Conservation (phyloP, 2,329 filamentous ascomycete genomes). For the Xylaria sp. region DNA sequence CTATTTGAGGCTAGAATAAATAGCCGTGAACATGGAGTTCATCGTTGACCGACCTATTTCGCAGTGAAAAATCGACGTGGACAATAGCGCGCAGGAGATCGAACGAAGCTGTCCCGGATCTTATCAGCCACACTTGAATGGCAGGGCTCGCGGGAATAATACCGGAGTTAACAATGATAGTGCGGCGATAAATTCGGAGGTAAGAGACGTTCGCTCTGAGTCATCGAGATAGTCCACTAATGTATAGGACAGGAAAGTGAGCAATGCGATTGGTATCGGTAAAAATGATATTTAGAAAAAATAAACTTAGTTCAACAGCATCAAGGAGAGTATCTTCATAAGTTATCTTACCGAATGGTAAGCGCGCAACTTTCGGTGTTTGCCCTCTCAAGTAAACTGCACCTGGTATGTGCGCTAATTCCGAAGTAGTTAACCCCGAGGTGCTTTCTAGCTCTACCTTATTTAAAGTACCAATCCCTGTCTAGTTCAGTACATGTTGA, state of each 20-base stretch:
- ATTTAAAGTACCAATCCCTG: no score
- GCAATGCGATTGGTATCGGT: not conserved
- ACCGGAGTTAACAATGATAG: not conserved
- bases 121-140: not conserved
- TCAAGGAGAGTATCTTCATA: not conserved
- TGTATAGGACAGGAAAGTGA: not conserved
- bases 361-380: not conserved
- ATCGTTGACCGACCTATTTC: not conserved
- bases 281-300: not conserved
- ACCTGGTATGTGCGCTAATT: not conserved
- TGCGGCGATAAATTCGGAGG: no score
- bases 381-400: not conserved
- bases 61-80: not conserved
- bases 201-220: not conserved
- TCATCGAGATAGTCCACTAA: no score
- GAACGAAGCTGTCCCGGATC: not conserved
- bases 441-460: not conserved
- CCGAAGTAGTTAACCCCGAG: not conserved
- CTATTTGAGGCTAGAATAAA: not conserved
- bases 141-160: not conserved
- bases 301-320: not conserved
- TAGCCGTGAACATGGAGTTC: not conserved
- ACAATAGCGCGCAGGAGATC: not conserved
- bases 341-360: not conserved
- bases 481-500: no score